These are phyloP conservation scores for Erucastrum elatum DNA, from an alignment of 345 rosid species.

Conservation along the genomic window DNA sequence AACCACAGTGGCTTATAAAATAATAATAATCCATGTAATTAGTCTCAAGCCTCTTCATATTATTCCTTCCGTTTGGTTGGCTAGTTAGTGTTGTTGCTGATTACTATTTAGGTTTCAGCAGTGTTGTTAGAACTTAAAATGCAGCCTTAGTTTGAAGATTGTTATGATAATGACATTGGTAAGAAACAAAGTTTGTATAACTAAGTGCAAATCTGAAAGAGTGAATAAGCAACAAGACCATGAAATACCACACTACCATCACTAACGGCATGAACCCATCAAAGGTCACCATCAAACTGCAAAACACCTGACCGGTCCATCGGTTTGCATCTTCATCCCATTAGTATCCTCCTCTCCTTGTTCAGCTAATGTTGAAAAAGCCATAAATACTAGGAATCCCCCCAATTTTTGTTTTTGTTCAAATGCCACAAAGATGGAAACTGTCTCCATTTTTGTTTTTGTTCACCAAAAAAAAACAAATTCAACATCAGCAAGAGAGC, in stretches of 20 bases:
- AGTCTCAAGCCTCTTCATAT: not conserved
- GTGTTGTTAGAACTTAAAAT: not conserved
- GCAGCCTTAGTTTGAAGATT: not conserved
- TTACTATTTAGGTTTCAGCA: not conserved
- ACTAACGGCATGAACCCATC: too few relatives aligned
- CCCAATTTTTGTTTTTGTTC: too few relatives aligned
- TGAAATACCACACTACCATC: not conserved
- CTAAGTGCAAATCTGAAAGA: not conserved
- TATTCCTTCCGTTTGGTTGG: not conserved
- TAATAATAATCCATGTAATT: constrained; percentile 2
- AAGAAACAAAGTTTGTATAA: not conserved
- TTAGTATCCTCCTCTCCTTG: too few relatives aligned
- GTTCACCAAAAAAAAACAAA: too few relatives aligned
- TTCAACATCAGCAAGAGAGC: too few relatives aligned
- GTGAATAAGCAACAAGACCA: too few relatives aligned
- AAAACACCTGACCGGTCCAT: too few relatives aligned
- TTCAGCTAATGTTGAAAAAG: too few relatives aligned
- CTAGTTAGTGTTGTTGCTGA: not conserved
- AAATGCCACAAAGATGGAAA: too few relatives aligned
- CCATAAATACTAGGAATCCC: too few relatives aligned
- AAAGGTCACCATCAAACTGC: not conserved
- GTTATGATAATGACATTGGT: not conserved
- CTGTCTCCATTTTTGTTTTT: too few relatives aligned
- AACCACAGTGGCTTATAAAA: not conserved
- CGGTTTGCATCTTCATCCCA: too few relatives aligned